phyloP scores from a whole-genome alignment of 2,329 filamentous ascomycete genomes.

The Aspergillus sp. region DNA sequence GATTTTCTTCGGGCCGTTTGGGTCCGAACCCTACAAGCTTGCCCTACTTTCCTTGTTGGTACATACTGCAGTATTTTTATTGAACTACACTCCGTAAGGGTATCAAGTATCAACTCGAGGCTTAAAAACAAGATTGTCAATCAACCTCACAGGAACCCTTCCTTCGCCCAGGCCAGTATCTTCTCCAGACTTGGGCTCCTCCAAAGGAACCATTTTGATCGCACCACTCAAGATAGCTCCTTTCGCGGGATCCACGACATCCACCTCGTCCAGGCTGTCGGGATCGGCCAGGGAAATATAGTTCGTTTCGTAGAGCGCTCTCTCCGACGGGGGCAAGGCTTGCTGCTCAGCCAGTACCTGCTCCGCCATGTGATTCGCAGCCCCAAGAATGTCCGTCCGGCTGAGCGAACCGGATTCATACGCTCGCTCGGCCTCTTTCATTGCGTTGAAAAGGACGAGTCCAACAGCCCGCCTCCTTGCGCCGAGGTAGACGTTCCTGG shows the following conservation, averaged over 20 bases:
- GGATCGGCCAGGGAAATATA: slow-evolving; percentile 89
- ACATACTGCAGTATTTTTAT: too few relatives aligned
- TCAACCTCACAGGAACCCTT: slow-evolving; percentile 70
- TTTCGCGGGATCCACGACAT: slow-evolving; percentile 55
- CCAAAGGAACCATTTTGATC: slow-evolving; percentile 77
- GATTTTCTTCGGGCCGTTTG: slow-evolving; percentile 25
- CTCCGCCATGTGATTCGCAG: slow-evolving; percentile 54
- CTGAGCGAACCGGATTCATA: slow-evolving; percentile 49
- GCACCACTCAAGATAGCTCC: slow-evolving; percentile 86
- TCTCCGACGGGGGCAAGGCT: slow-evolving; percentile 47
- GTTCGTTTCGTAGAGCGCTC: slow-evolving; percentile 72
- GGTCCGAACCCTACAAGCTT: slow-evolving; percentile 19
- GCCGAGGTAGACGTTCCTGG: slow-evolving; percentile 87
- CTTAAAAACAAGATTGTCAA: slow-evolving; percentile 79
- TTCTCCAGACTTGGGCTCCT: slow-evolving; percentile 60
- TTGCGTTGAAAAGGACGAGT: slow-evolving; percentile 59
- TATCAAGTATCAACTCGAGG: slow-evolving; percentile 12
- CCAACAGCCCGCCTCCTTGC: slow-evolving; percentile 61
- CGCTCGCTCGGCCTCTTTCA: slow-evolving; percentile 59
- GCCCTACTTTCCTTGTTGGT: slow-evolving; percentile 24
- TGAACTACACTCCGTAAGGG: not conserved
- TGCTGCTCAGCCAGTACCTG: slow-evolving; percentile 52
- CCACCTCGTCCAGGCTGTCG: slow-evolving; percentile 69
- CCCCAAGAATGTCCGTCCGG: slow-evolving; percentile 60
- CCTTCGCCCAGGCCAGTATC: slow-evolving; percentile 61